A percentile compares a stretch with the other conserved stretches of the same genome.
Evolutionary conservation across 768 basidiomycete genomes (phyloP).

Genomic region (Serendipita sp.): DNA sequence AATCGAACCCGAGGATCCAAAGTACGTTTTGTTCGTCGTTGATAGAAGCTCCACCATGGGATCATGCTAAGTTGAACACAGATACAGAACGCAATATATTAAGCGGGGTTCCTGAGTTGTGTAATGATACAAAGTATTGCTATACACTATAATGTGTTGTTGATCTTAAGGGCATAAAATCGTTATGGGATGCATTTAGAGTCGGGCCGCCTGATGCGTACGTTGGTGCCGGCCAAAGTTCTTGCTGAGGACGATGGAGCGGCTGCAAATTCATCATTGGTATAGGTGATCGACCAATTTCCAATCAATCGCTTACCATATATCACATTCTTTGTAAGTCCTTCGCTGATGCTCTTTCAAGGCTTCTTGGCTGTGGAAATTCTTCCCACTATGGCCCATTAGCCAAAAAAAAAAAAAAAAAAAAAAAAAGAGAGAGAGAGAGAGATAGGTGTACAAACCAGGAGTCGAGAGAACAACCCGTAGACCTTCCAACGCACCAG

Average conservation of each 20-base stretch:
- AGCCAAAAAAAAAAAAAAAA: background rate
- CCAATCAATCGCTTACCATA: background rate
- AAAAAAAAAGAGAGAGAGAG: background rate
- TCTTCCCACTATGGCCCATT: background rate
- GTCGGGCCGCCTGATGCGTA: background rate
- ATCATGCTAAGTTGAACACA: too few species aligned
- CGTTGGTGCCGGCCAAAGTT: background rate
- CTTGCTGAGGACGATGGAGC: background rate
- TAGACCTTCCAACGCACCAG: background rate
- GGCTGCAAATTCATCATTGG: background rate
- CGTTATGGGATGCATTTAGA: too few species aligned
- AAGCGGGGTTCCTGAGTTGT: background rate
- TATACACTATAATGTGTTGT: background rate
- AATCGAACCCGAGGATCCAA: background rate
- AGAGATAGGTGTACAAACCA: background rate
- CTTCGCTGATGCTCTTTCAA: conserved; percentile 2
- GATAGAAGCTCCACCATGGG: too few species aligned
- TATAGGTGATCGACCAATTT: background rate
- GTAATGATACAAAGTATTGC: background rate
- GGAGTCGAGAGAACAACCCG: background rate
- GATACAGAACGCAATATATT: background rate
- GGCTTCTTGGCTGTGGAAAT: background rate
- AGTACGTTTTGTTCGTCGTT: background rate
- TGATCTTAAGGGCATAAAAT: too few species aligned
- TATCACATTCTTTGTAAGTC: background rate